Base-by-base conservation (phyloP, 2,329 filamentous ascomycete species). In the Alternaria atra region DNA sequence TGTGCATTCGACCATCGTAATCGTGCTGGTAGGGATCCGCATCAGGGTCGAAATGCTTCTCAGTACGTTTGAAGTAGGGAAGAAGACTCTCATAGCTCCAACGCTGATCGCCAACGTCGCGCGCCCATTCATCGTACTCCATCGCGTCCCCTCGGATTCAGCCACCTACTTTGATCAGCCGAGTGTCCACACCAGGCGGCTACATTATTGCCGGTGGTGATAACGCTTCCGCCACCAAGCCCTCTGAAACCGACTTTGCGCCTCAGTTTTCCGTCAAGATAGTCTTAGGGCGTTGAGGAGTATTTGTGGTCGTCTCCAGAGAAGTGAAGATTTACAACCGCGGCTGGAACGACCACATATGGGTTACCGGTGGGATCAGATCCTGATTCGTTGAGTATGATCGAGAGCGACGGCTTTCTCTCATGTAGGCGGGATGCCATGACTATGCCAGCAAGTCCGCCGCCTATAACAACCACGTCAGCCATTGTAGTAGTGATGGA, bases 301-400 rank as follows among this genome's bases (percentile, higher is more conserved):
- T 76, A 75, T 17, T 72, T 74, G 64, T 67, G 78, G 46, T 79
- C 77, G 0, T 78, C 60, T 2, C 71, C 67, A 1, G 73, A 74
- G 48, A 64, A 53, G 56, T 73, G 64, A 5, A 78, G 54, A 5
- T 58, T 42, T n/a, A 68, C 57, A 42, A 61, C 70, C 17, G 67
- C 73, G 17, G 63, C 57, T 4, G 68, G 72, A 12, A 40, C 61
- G 9, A 25, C 29, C 5, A 70, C 58, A 27, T 70, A 56, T 2
- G 67, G 52, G 17, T 72, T 62, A 42, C 48, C 52, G 13, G 52
- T 56, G 1, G 61, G 66, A 50, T 79, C 69, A 0, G 69, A 56
- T 0, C 76, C 77, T n/a, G 73, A 73, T 61, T 80, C 77, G 12
- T 78, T 61, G 3, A 80, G 48, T 4, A 71, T 39, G n/a, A 79